Percentiles rank a stretch among this genome's conserved stretches.
phyloP scores from a whole-genome alignment of 495 filamentous ascomycete species.

The Aspergillus kassunensis region DNA sequence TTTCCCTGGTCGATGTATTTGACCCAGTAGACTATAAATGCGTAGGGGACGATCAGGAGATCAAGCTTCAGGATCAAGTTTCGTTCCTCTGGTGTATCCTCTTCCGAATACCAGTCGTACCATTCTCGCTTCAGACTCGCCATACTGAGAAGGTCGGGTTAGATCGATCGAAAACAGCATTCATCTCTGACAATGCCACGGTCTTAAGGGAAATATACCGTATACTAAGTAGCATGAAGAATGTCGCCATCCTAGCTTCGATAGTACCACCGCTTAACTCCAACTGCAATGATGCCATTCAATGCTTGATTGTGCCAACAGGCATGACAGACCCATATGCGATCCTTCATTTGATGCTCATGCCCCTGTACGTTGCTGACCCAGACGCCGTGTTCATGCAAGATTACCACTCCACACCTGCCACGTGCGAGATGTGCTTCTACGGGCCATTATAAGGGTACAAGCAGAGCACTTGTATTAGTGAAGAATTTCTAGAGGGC shows the following conservation, averaged over 20 bases:
- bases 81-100: background rate
- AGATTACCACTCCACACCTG: too few species aligned
- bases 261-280: background rate
- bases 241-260: background rate
- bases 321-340: too few species aligned
- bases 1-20: slow-evolving; percentile 1
- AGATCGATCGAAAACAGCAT: background rate
- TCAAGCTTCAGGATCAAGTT: background rate
- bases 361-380: too few species aligned
- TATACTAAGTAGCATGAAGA: background rate
- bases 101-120: background rate
- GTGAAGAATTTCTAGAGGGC: too few species aligned
- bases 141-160: background rate
- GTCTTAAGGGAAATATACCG: background rate
- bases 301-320: too few species aligned
- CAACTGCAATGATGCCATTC: too few species aligned
- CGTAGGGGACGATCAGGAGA: background rate
- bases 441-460: too few species aligned
- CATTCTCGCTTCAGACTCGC: background rate
- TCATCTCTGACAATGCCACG: too few species aligned
- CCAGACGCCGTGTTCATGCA: too few species aligned
- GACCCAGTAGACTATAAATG: background rate
- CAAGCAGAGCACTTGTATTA: too few species aligned
- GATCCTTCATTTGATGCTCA: too few species aligned
- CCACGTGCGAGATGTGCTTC: too few species aligned